Conservation (phyloP, 805 yeast species). For the Pichia insulana region DNA sequence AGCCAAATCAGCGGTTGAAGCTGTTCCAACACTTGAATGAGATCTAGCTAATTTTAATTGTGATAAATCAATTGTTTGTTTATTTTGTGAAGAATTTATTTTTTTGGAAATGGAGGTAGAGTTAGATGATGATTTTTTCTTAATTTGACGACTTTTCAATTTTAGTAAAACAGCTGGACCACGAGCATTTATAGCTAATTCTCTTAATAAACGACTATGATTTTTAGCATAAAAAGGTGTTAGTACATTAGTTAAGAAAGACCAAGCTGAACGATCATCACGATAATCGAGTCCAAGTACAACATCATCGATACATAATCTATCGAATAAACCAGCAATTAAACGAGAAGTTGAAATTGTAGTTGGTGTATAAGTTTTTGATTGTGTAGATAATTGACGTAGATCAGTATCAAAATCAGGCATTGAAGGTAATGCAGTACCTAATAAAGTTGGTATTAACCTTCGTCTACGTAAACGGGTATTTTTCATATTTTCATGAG, state of each 20-base stretch:
- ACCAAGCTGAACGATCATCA: slow-evolving; percentile 22
- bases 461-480: slow-evolving; percentile 6
- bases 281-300: slow-evolving; percentile 20
- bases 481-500: no score
- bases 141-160: slow-evolving; percentile 4
- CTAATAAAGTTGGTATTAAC: slow-evolving; percentile 27
- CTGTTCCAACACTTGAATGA: slow-evolving; percentile 15
- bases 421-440: slow-evolving; percentile 21
- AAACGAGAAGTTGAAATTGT: slow-evolving; percentile 3
- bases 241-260: slow-evolving; percentile 20
- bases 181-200: slow-evolving; percentile 21
- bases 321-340: slow-evolving; percentile 21
- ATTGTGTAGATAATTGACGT: slow-evolving; percentile 6
- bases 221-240: slow-evolving; percentile 25
- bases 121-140: no score
- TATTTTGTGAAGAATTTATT: background rate
- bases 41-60: slow-evolving; percentile 18
- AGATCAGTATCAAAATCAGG: slow-evolving; percentile 23
- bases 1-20: slow-evolving; percentile 17
- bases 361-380: background rate
- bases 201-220: slow-evolving; percentile 20
- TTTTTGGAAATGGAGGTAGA: no score
- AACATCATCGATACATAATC: slow-evolving; percentile 28
- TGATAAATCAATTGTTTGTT: slow-evolving; percentile 11
- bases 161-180: slow-evolving; percentile 22